These are phyloP conservation scores for Hordeum marinum DNA, from an alignment of 176 grass and related monocot species.

Conservation along the genomic window DNA sequence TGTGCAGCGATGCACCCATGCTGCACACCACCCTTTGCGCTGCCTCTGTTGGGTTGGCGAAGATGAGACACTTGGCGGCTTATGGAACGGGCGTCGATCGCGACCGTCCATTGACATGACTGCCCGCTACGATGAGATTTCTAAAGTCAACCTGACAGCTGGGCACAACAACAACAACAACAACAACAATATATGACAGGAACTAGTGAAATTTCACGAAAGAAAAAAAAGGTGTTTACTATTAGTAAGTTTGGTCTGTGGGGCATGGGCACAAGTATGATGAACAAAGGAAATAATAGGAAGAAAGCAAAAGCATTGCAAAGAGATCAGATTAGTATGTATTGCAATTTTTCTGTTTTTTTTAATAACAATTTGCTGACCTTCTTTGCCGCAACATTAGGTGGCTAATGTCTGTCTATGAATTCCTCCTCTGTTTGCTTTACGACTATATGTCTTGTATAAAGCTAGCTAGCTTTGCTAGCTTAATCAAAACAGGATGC, in stretches of 20 bases:
- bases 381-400: slow-evolving; percentile 3
- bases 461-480: slow-evolving; percentile 58
- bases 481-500: slow-evolving; percentile 45
- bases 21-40: background rate
- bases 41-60: background rate
- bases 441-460: slow-evolving; percentile 40
- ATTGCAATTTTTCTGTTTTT: background rate
- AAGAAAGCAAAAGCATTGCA: background rate
- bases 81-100: background rate
- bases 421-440: slow-evolving; percentile 36
- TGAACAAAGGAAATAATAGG: background rate
- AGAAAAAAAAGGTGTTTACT: background rate
- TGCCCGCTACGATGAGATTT: background rate
- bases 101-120: background rate
- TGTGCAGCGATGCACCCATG: background rate
- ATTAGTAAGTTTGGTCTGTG: background rate
- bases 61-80: background rate
- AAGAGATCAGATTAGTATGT: background rate
- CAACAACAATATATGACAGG: background rate
- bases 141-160: background rate
- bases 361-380: background rate
- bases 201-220: background rate
- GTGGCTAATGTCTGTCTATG: slow-evolving; percentile 28
- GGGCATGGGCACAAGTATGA: background rate
- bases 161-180: background rate